A percentile compares a stretch with the other conserved stretches of the same genome.
These are phyloP conservation scores for Penicillium sp. DNA, from an alignment of 2,329 filamentous ascomycete genomes.

Conservation along the genomic window DNA sequence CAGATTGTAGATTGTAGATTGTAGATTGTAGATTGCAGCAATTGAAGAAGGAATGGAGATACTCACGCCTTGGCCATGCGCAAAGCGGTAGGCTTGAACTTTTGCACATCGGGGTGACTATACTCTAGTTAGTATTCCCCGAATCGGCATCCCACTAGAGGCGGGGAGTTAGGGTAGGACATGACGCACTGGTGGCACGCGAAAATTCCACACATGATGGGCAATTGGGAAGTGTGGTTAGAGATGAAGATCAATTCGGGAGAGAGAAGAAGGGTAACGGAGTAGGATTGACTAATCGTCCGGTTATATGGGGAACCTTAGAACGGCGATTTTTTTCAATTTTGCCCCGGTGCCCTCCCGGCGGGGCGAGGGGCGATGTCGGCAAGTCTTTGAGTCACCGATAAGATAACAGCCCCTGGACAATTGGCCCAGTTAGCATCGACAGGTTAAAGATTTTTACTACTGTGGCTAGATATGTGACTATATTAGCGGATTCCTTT, in stretches of 20 bases:
- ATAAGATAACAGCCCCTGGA: constrained; percentile 51
- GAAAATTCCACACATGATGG: constrained; percentile 93
- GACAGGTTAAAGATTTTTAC: background rate
- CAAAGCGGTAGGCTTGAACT: constrained; percentile 93
- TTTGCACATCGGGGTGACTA: constrained; percentile 86
- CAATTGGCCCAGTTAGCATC: background rate
- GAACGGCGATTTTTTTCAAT: constrained; percentile 19
- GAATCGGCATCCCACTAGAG: constrained; percentile 4
- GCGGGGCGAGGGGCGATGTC: constrained; percentile 25
- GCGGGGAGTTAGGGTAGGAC: constrained; percentile 8
- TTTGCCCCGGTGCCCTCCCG: constrained; percentile 6
- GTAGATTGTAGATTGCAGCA: background rate
- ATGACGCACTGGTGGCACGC: constrained; percentile 79
- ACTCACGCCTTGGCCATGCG: constrained; percentile 91
- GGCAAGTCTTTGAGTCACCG: constrained; percentile 29
- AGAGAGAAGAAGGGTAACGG: constrained; percentile 7
- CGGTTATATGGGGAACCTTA: constrained; percentile 18
- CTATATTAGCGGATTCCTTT: background rate
- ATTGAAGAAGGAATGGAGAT: background rate
- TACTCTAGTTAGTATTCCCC: constrained; percentile 20
- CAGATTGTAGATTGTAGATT: background rate
- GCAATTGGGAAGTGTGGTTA: constrained; percentile 24
- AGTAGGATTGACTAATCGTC: constrained; percentile 23
- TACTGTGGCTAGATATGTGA: background rate
- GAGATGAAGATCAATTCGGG: constrained; percentile 14